A percentile compares a stretch with the other conserved stretches of the same genome.
These are phyloP conservation scores for Agrocybe praecox DNA, from an alignment of 768 basidiomycete genomes.

Conservation along the genomic window DNA sequence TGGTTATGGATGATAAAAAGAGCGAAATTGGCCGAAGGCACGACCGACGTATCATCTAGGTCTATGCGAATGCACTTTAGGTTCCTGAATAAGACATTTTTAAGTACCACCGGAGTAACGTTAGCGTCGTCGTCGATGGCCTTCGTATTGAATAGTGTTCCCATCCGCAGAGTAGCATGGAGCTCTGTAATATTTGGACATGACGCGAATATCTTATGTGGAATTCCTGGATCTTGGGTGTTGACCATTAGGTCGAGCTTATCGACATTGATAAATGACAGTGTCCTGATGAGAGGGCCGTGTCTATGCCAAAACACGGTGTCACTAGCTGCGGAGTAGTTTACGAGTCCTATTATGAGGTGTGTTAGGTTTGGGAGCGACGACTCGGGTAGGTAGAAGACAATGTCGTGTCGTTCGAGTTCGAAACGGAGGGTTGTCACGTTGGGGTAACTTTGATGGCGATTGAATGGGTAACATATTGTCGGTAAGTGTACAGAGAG, in stretches of 20 bases:
- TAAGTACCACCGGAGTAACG: background rate
- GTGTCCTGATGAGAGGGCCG: background rate
- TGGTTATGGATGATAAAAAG: too few species aligned
- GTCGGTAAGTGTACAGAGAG: background rate
- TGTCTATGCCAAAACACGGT: background rate
- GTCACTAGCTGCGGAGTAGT: background rate
- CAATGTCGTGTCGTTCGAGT: background rate
- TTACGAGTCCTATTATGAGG: background rate
- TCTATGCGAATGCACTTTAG: conserved; percentile 6
- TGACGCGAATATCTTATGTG: background rate
- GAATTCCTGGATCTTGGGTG: background rate
- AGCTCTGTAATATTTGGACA: conserved; percentile 6
- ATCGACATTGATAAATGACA: background rate
- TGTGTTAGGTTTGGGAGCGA: background rate
- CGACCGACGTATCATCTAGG: background rate
- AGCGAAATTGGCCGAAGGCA: background rate
- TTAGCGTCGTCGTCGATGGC: too few species aligned
- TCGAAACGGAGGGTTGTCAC: conserved; percentile 5
- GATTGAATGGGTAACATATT: background rate
- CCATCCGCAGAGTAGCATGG: background rate
- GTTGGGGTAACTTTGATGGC: background rate
- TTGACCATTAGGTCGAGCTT: too few species aligned
- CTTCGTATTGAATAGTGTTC: background rate
- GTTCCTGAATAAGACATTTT: background rate
- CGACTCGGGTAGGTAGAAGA: background rate